These are phyloP conservation scores for Achaetomium macrosporum DNA, from an alignment of 2,329 filamentous ascomycete genomes.

Conservation along the genomic window DNA sequence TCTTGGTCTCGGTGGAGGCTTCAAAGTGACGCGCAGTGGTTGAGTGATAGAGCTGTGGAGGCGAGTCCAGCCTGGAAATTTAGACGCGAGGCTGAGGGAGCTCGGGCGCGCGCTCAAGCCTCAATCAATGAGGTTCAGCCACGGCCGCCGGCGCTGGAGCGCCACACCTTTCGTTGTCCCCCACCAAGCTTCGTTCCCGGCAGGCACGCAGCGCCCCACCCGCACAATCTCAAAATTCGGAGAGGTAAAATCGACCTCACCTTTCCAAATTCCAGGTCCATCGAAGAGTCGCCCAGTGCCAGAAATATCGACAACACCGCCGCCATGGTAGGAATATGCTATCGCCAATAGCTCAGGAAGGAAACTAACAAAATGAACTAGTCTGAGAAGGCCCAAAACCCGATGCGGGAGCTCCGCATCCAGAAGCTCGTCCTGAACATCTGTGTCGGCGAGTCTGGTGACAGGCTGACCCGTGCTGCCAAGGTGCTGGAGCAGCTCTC, in stretches of 20 bases:
- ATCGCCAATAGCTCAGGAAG: not conserved
- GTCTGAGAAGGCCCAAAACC: slow-evolving; percentile 82
- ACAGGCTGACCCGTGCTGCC: slow-evolving; percentile 98
- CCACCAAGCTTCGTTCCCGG: slow-evolving; percentile 19
- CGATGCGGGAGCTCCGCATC: slow-evolving; percentile 99
- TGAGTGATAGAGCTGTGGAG: slow-evolving; percentile 24
- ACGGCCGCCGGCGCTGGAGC: not conserved
- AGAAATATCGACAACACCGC: slow-evolving; percentile 24
- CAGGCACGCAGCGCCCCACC: slow-evolving; percentile 17
- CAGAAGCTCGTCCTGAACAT: slow-evolving; percentile 99
- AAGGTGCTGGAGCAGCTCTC: slow-evolving; percentile 99
- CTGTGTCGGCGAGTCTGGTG: slow-evolving; percentile 99
- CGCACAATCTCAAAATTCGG: slow-evolving; percentile 23
- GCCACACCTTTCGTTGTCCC: slow-evolving; percentile 19
- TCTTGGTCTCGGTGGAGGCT: slow-evolving; percentile 33
- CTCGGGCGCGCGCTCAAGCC: slow-evolving; percentile 14
- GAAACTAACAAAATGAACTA: slow-evolving; percentile 38
- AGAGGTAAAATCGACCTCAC: slow-evolving; percentile 21
- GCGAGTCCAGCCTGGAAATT: slow-evolving; percentile 35
- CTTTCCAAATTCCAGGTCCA: slow-evolving; percentile 16
- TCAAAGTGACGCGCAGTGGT: slow-evolving; percentile 39
- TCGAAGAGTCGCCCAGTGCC: slow-evolving; percentile 21
- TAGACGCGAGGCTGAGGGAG: slow-evolving; percentile 37
- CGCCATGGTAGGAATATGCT: slow-evolving; percentile 35
- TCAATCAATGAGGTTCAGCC: not conserved